Conservation (phyloP, 2,329 filamentous ascomycete species). For the Dryadomyces quercus-mongolicae region DNA sequence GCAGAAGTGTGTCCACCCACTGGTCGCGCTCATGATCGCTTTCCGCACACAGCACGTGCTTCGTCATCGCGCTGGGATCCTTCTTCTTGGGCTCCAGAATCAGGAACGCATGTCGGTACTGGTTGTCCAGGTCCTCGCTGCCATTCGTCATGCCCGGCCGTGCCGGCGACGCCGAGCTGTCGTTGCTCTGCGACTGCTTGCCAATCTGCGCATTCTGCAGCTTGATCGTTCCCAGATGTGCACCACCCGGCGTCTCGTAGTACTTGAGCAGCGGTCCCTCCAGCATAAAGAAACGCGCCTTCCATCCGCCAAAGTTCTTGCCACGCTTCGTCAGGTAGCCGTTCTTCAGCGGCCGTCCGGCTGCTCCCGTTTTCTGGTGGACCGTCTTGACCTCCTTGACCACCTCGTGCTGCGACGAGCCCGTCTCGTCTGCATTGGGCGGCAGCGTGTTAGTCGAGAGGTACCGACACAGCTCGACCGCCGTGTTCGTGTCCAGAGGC, state of each 20-base stretch:
- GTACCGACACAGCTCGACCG: constrained; percentile 75
- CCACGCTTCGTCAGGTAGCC: constrained; percentile 94
- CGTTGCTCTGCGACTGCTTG: constrained; percentile 63
- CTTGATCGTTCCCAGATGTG: constrained; percentile 88
- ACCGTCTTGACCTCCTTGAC: constrained; percentile 18
- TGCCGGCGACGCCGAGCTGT: constrained; percentile 43
- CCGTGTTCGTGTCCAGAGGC: constrained; percentile 63
- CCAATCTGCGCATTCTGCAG: constrained; percentile 84
- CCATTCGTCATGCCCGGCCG: constrained; percentile 13
- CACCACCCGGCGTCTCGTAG: constrained; percentile 80
- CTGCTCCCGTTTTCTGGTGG: constrained; percentile 37
- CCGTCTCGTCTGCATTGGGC: constrained; percentile 47
- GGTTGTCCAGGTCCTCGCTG: constrained; percentile 73
- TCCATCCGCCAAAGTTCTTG: constrained; percentile 99
- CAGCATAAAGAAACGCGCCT: constrained; percentile 58
- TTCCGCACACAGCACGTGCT: constrained; percentile 91
- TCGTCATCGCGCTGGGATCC: constrained; percentile 75
- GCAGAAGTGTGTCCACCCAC: constrained; percentile 83
- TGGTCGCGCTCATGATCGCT: constrained; percentile 84
- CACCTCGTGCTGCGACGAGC: constrained; percentile 21
- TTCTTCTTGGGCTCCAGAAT: constrained; percentile 94
- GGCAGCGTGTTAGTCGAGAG: constrained; percentile 57
- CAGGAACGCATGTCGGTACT: constrained; percentile 93
- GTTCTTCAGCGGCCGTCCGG: constrained; percentile 60
- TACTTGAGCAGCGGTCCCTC: constrained; percentile 64